A percentile compares a stretch with the other conserved stretches of the same genome.
Conservation (phyloP, 169 alveolate species). For the Plasmodium malariae region DNA sequence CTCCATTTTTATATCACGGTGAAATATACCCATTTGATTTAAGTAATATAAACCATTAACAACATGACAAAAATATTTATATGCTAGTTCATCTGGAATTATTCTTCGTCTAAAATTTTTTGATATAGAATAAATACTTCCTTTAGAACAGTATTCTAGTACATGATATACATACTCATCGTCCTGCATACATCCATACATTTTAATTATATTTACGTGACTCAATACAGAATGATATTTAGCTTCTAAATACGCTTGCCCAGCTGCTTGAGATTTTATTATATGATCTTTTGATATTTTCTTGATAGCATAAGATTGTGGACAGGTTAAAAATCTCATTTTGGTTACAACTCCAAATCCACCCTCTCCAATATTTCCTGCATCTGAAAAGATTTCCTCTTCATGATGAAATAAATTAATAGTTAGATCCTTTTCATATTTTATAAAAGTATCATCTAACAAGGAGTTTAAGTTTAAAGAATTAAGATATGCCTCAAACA, state of each 20-base stretch:
- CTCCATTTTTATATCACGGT: conserved; percentile 84
- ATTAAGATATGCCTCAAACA: conserved; percentile 27
- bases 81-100: conserved; percentile 71
- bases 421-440: conserved; percentile 47
- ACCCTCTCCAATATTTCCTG: conserved; percentile 75
- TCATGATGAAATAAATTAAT: conserved; percentile 53
- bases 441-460: conserved; percentile 72
- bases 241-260: conserved; percentile 71
- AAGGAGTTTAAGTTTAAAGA: conserved; percentile 65
- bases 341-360: conserved; percentile 75
- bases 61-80: conserved; percentile 72
- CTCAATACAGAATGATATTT: conserved; percentile 71
- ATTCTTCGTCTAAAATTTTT: conserved; percentile 66
- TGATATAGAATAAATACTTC: conserved; percentile 73
- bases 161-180: conserved; percentile 62
- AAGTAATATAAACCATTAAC: conserved; percentile 73
- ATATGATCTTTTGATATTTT: conserved; percentile 74
- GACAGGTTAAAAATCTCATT: conserved; percentile 48
- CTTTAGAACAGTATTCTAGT: conserved; percentile 64
- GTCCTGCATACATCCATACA: conserved; percentile 77
- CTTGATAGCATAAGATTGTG: conserved; percentile 71
- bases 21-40: conserved; percentile 81
- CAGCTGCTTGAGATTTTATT: conserved; percentile 76
- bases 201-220: conserved; percentile 73
- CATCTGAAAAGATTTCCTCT: conserved; percentile 66